These are phyloP conservation scores for Nicotiana noctiflora DNA, from an alignment of 257 asterid species.

Conservation along the genomic window DNA sequence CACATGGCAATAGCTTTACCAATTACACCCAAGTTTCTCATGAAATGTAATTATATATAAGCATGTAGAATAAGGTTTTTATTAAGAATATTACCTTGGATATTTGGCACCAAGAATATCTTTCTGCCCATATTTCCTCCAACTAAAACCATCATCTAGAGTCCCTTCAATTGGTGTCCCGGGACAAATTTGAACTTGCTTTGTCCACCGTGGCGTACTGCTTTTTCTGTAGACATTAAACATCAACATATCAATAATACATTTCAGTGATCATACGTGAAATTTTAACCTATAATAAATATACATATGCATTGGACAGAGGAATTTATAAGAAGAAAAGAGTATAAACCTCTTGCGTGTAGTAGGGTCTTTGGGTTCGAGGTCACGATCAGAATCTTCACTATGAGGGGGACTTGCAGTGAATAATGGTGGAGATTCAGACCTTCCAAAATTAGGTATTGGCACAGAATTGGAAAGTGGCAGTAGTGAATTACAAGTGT, in stretches of 20 bases:
- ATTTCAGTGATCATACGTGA: not conserved
- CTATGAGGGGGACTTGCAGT: conserved; percentile 39
- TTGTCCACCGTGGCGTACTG: conserved; percentile 39
- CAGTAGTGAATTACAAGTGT: not conserved
- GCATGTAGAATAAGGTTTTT: too few species aligned
- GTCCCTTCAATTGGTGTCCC: conserved; percentile 51
- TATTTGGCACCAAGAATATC: conserved; percentile 76
- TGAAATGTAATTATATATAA: too few species aligned
- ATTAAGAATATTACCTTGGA: conserved; percentile 46
- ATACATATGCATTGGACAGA: not conserved
- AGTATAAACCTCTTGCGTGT: conserved; percentile 50
- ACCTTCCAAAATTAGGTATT: not conserved
- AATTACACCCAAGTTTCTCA: too few species aligned
- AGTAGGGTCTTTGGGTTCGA: conserved; percentile 26
- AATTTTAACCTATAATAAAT: not conserved
- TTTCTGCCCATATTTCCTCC: conserved; percentile 93
- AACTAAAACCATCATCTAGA: conserved; percentile 59
- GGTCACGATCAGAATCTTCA: conserved; percentile 55
- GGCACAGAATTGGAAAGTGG: not conserved
- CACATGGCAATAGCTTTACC: too few species aligned
- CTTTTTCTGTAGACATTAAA: conserved; percentile 25
- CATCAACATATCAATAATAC: not conserved
- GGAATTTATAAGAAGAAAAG: not conserved
- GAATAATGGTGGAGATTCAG: conserved; percentile 38
- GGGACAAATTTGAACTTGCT: conserved; percentile 37